Evolutionary conservation across 2,329 filamentous ascomycete genomes (phyloP), one percentile per base, ranked within the genome.

Genomic region (Penicillium sp.): DNA sequence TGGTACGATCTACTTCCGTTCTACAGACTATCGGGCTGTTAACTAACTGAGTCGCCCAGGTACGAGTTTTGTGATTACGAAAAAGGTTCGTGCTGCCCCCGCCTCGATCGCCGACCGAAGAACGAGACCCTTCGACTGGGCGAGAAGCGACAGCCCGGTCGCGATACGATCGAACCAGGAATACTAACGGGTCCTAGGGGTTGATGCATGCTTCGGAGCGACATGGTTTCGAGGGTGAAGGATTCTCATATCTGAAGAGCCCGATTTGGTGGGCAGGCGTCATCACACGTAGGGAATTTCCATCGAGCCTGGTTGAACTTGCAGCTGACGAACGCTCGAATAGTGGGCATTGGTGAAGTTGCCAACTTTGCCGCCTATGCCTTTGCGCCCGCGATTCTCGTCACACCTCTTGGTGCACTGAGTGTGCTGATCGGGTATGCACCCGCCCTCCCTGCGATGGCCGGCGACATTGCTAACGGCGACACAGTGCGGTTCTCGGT

Each of bases 241-340:
- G 94, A 51, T 99, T 89, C 72, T 87, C 90, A 69, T 99, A 99
- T 74, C 75, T 99, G 51, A 89, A 87, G 70, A 97, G 89, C 70
- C 92, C 92, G n/a, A 80, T 92, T 64, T 99, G 94, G 94, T 99
- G 94, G 94, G 89, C 84, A 52, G 94, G 94, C 60, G 96, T 97
- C 62, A 77, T 87, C 60, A 95, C 91, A 68, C 84, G 90, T 95
- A 81, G 73, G 87, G 27, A 49, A 22, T 25, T 18, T n/a, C 57
- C 67, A 53, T 53, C 38, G 27, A 13, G 16, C 20, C 35, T 22
- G 18, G 16, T 7, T 2, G 5, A 38, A 38, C 16, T 22, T 27
- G 31, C 11, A 39, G 42, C 48, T 51, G 39, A 51, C 28, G 28
- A 16, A 28, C 22, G n/a, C 13, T 41, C 13, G 39, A 16, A 44